These are phyloP conservation scores for Vitis hybrid DNA, from an alignment of 177 flowering plant genomes.

Conservation along the genomic window DNA sequence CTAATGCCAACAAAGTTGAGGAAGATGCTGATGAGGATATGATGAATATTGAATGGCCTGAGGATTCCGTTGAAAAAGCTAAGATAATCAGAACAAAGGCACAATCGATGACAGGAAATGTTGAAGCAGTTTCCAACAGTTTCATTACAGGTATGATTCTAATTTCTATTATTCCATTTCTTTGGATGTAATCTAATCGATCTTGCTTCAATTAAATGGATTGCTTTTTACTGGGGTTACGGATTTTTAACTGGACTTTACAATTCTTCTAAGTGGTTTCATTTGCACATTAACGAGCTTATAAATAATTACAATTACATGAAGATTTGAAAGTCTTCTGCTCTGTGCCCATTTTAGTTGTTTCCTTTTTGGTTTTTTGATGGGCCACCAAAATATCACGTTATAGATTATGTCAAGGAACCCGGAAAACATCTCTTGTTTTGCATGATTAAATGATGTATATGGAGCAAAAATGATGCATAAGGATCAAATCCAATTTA, in stretches of 20 bases:
- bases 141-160: slow-evolving; percentile 71
- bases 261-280: neutral
- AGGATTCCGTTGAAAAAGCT: slow-evolving; percentile 82
- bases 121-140: slow-evolving; percentile 80
- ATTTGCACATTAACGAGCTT: too few relatives aligned
- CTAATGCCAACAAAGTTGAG: slow-evolving; percentile 54
- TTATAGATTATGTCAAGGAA: too few relatives aligned
- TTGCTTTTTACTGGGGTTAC: neutral
- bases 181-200: slow-evolving; percentile 1
- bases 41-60: slow-evolving; percentile 79
- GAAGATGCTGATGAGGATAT: slow-evolving; percentile 47
- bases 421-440: too few relatives aligned
- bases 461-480: too few relatives aligned
- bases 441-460: too few relatives aligned
- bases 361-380: too few relatives aligned
- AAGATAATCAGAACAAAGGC: slow-evolving; percentile 71
- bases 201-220: neutral
- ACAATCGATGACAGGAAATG: slow-evolving; percentile 66
- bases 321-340: too few relatives aligned
- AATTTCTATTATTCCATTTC: neutral
- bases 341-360: too few relatives aligned
- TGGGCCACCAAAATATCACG: too few relatives aligned
- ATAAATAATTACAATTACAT: too few relatives aligned
- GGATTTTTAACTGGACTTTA: neutral
- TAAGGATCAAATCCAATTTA: too few relatives aligned